Conservation (phyloP, 2,329 filamentous ascomycete genomes). For the Neofusicoccum sp. region DNA sequence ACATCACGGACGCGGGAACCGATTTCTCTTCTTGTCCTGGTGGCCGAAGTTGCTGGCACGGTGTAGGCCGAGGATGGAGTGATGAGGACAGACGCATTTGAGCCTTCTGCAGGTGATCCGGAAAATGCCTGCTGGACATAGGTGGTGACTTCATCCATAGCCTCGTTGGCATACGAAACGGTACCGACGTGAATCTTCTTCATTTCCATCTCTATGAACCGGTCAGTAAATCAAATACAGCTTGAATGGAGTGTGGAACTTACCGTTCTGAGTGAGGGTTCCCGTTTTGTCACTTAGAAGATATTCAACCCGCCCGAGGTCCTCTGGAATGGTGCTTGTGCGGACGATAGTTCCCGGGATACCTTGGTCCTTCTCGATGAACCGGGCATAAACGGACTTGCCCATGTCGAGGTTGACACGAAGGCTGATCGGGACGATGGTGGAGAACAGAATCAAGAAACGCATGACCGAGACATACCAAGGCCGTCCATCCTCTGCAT, state of each 20-base stretch:
- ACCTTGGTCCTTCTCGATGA: slow-evolving; percentile 86
- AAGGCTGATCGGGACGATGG: slow-evolving; percentile 94
- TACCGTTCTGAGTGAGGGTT: slow-evolving; percentile 88
- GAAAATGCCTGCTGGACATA: slow-evolving; percentile 82
- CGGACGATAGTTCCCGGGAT: slow-evolving; percentile 91
- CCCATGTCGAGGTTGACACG: slow-evolving; percentile 96
- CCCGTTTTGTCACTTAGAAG: slow-evolving; percentile 96
- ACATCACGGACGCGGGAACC: slow-evolving; percentile 90
- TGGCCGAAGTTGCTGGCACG: slow-evolving; percentile 62
- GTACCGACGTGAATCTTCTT: slow-evolving; percentile 98
- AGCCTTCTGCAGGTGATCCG: slow-evolving; percentile 27
- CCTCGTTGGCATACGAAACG: slow-evolving; percentile 96
- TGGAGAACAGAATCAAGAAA: slow-evolving; percentile 98
- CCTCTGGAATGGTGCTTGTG: slow-evolving; percentile 96
- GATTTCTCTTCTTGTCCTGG: slow-evolving; percentile 87
- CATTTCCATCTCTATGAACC: slow-evolving; percentile 78
- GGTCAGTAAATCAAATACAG: slow-evolving; percentile 21
- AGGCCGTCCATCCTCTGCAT: slow-evolving; percentile 59
- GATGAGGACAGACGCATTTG: slow-evolving; percentile 51
- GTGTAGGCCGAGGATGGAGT: slow-evolving; percentile 73
- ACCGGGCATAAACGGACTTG: slow-evolving; percentile 92
- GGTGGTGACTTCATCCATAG: slow-evolving; percentile 92
- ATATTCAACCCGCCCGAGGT: slow-evolving; percentile 93
- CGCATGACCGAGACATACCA: slow-evolving; percentile 99
- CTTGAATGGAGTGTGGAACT: slow-evolving; percentile 25